These are phyloP conservation scores for Aspergillus incahuasiensis DNA, from an alignment of 495 filamentous ascomycete genomes.

Conservation along the genomic window DNA sequence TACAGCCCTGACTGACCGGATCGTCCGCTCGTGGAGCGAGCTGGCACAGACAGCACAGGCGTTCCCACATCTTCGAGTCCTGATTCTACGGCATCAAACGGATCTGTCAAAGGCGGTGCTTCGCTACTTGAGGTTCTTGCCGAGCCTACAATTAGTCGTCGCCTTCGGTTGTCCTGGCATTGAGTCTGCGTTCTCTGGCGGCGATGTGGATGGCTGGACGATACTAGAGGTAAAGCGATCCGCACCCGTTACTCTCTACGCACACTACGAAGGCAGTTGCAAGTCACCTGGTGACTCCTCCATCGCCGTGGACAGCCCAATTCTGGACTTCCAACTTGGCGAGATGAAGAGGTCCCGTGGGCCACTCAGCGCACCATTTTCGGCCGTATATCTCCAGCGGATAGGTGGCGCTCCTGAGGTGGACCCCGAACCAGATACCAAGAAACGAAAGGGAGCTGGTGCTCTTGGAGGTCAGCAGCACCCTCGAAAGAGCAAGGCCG, in stretches of 20 bases:
- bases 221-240: neutral
- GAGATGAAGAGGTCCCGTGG: neutral
- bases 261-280: constrained; percentile 14
- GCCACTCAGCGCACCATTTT: neutral
- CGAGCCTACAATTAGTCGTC: constrained; percentile 27
- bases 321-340: constrained; percentile 25
- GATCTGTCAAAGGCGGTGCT: constrained; percentile 22
- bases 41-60: constrained; percentile 21
- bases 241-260: constrained; percentile 14
- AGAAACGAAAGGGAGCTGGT: constrained; percentile 10
- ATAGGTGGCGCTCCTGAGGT: neutral
- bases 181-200: neutral
- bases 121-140: constrained; percentile 25
- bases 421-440: constrained; percentile 8
- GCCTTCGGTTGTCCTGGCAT: constrained; percentile 22
- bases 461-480: neutral
- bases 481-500: constrained; percentile 14
- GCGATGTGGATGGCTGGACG: constrained; percentile 7
- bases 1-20: constrained; percentile 30
- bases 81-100: constrained; percentile 28
- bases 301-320: constrained; percentile 8
- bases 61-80: constrained; percentile 33
- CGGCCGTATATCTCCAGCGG: constrained; percentile 13
- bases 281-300: neutral
- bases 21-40: constrained; percentile 38